phyloP scores from a whole-genome alignment of 2,329 filamentous ascomycete genomes.

The Aspergillus sojae region DNA sequence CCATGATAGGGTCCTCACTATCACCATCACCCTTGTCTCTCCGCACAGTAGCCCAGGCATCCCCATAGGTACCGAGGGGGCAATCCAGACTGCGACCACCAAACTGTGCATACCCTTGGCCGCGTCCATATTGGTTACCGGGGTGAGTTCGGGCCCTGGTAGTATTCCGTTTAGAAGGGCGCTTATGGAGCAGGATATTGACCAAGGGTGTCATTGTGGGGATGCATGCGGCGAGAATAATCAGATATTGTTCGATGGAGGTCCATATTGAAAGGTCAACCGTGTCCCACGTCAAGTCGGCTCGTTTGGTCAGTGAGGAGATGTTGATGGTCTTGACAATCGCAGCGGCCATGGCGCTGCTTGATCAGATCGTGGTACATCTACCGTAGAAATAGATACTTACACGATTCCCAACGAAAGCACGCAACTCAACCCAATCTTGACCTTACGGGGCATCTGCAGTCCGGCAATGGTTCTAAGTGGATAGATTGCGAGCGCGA shows the following conservation, averaged over 20 bases:
- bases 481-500: constrained; percentile 16
- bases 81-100: constrained; percentile 11
- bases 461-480: constrained; percentile 13
- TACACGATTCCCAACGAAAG: constrained; percentile 20
- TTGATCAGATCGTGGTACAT: not conserved
- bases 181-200: constrained; percentile 10
- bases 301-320: constrained; percentile 2
- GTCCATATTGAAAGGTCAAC: constrained; percentile 16
- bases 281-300: constrained; percentile 14
- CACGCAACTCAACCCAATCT: constrained; percentile 13
- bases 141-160: not conserved
- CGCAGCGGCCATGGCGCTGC: constrained; percentile 18
- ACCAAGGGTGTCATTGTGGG: constrained; percentile 14
- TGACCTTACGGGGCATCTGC: constrained; percentile 18
- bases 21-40: not conserved
- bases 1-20: constrained; percentile 9
- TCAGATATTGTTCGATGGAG: constrained; percentile 17
- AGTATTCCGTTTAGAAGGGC: constrained; percentile 4
- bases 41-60: not conserved
- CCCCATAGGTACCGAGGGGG: constrained; percentile 8
- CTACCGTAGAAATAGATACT: not conserved
- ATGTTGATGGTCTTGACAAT: constrained; percentile 18
- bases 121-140: not conserved
- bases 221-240: constrained; percentile 18
- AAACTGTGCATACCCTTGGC: constrained; percentile 9